Percentiles rank a stretch among this genome's conserved stretches.
These are phyloP conservation scores for Podaxis sp. DNA, from an alignment of 768 basidiomycete species.

Conservation along the genomic window DNA sequence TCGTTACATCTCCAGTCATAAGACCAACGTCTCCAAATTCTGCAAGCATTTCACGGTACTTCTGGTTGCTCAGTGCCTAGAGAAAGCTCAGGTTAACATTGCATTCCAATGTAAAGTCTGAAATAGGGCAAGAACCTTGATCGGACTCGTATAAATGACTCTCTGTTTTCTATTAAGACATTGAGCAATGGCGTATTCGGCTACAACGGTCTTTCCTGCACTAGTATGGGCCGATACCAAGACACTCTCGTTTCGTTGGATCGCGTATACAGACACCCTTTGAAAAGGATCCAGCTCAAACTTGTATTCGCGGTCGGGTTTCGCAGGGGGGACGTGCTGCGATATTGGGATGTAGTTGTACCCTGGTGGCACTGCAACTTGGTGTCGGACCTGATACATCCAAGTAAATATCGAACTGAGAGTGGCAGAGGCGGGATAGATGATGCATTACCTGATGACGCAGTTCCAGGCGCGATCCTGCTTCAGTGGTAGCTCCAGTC, in stretches of 20 bases:
- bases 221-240: constrained; percentile 98
- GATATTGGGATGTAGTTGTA: constrained; percentile 91
- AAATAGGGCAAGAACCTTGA: constrained; percentile 72
- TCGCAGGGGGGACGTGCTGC: constrained; percentile 85
- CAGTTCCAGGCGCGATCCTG: constrained; percentile 71
- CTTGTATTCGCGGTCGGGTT: constrained; percentile 91
- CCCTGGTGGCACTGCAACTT: constrained; percentile 93
- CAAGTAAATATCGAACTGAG: neutral
- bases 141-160: constrained; percentile 99
- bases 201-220: constrained; percentile 99
- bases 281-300: constrained; percentile 99
- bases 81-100: constrained; percentile 23
- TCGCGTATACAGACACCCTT: constrained; percentile 89
- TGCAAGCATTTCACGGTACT: constrained; percentile 96
- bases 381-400: constrained; percentile 76
- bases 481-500: constrained; percentile 62
- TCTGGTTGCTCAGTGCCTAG: constrained; percentile 97
- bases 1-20: constrained; percentile 99
- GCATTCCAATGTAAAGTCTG: constrained; percentile 16
- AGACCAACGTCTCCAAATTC: constrained; percentile 98
- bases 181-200: constrained; percentile 98
- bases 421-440: neutral
- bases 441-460: constrained; percentile 66
- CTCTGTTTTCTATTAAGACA: constrained; percentile 91
- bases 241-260: constrained; percentile 96